Percentiles rank a stretch among this genome's conserved stretches.
Evolutionary conservation across 139 green algal species (phyloP).

Genomic region (Picochlorum sp.): DNA sequence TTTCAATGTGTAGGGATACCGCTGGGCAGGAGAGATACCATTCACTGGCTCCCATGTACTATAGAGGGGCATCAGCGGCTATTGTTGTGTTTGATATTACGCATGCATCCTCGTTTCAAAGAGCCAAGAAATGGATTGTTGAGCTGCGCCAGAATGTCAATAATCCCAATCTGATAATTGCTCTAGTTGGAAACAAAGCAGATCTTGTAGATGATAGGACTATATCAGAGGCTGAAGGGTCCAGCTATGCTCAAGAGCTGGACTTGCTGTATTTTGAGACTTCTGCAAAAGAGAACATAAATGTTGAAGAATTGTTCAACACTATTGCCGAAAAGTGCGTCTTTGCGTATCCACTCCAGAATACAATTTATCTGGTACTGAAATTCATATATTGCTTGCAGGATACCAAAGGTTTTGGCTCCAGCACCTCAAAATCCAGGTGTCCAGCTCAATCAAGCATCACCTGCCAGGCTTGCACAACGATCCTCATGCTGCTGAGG

Average conservation of each 20-base stretch:
- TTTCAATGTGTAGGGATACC: conserved; percentile 82
- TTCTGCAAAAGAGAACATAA: conserved; percentile 74
- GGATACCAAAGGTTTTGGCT: no score
- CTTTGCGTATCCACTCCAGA: no score
- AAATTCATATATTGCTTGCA: no score
- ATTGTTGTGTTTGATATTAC: conserved; percentile 87
- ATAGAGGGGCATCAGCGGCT: conserved; percentile 88
- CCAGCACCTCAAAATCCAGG: not conserved
- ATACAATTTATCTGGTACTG: no score
- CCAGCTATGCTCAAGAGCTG: conserved; percentile 77
- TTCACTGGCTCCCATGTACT: conserved; percentile 98
- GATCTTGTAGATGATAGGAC: conserved; percentile 64
- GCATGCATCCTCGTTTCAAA: conserved; percentile 70
- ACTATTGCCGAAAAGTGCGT: conserved; percentile 61
- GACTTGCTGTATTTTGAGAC: conserved; percentile 82
- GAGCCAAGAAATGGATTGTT: conserved; percentile 83
- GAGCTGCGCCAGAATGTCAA: conserved; percentile 66
- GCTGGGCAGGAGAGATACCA: conserved; percentile 98
- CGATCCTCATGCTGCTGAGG: not conserved
- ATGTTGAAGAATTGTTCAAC: conserved; percentile 78
- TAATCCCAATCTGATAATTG: conserved; percentile 90
- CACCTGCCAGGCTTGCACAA: not conserved
- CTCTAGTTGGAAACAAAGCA: conserved; percentile 94
- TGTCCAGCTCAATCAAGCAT: not conserved
- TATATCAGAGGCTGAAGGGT: conserved; percentile 29